Evolutionary conservation across 1,284 basidiomycete species (phyloP), one percentile per base, ranked within the genome.

Genomic region (Schizopora paradoxa): DNA sequence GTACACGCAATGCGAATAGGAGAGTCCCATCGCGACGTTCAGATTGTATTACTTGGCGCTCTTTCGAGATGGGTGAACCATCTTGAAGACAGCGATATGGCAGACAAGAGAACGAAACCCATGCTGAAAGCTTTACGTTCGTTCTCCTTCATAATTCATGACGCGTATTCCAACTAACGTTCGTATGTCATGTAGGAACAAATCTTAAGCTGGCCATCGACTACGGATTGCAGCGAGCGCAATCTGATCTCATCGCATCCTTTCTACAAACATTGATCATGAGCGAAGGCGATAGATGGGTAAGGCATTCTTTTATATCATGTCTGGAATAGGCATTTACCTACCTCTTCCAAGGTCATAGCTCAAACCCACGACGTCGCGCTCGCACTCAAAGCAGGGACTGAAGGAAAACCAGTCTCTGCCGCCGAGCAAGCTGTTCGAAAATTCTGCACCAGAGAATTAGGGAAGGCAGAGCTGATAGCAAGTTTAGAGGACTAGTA

Each of bases 281-380:
- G 87, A 87, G 84, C 51, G 86, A 91, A 66, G 87, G 87, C 14
- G 86, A 89, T 54, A 77, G 76, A 55, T 91, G 88, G 88, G 74
- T n/a, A n/a, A n/a, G n/a, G n/a, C n/a, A n/a, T n/a, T n/a, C n/a
- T n/a, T n/a, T n/a, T n/a, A n/a, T n/a, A n/a, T n/a, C n/a, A n/a
- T n/a, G n/a, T n/a, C n/a, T n/a, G n/a, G n/a, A n/a, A n/a, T n/a
- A n/a, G n/a, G n/a, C n/a, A n/a, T n/a, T n/a, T n/a, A n/a, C n/a
- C n/a, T n/a, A n/a, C n/a, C n/a, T n/a, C n/a, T n/a, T n/a, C n/a
- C n/a, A n/a, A n/a, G n/a, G n/a, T 91, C 31, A 65, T 65, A 41
- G 67, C 72, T 0, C 78, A 86, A 54, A 73, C 76, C 8, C 69
- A 71, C 4, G 74, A 73, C 48, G 68, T 86, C 39, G 70, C 74